Conservation (phyloP, 108 stramenopile genomes). For the Cylindrotheca closterium region DNA sequence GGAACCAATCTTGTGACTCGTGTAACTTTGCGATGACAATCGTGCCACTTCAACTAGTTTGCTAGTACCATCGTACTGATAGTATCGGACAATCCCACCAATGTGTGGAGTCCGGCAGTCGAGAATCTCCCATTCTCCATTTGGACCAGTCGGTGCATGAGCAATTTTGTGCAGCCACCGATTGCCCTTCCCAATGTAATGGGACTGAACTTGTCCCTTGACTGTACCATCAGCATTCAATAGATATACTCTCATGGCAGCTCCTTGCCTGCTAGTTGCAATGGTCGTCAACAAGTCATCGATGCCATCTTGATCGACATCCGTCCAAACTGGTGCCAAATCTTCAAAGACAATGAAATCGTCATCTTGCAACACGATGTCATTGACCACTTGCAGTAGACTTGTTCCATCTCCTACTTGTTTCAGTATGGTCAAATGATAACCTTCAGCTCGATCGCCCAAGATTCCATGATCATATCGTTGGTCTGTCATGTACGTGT, state of each 20-base stretch:
- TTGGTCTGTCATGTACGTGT: background rate
- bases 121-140: too few relatives aligned
- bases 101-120: too few relatives aligned
- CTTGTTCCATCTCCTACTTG: background rate
- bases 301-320: background rate
- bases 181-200: too few relatives aligned
- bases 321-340: background rate
- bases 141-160: too few relatives aligned
- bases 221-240: background rate
- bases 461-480: background rate
- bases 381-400: background rate
- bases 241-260: background rate
- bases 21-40: too few relatives aligned
- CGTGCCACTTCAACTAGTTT: too few relatives aligned
- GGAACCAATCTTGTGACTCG: too few relatives aligned
- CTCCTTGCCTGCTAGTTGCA: background rate
- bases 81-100: too few relatives aligned
- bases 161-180: too few relatives aligned
- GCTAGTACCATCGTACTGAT: too few relatives aligned
- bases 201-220: too few relatives aligned
- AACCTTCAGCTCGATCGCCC: background rate
- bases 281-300: conserved; percentile 3
- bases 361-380: background rate
- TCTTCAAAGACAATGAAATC: background rate
- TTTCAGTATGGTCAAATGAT: background rate